Evolutionary conservation across 306 rosid species (phyloP).

Genomic region (Calophaca sinica): DNA sequence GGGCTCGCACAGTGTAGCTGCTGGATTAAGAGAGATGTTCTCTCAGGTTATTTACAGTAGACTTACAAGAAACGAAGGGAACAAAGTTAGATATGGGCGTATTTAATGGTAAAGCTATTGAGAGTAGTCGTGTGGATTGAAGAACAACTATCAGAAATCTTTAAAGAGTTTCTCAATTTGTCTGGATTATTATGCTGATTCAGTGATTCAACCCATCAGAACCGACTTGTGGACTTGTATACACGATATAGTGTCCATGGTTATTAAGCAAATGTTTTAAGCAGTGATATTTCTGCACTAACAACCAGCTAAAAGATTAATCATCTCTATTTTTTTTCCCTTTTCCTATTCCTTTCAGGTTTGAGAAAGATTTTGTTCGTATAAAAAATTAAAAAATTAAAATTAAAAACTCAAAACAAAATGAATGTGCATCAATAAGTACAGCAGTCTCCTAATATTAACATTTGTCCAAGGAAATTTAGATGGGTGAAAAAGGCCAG

Average conservation of each 20-base stretch:
- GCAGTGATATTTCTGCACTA: constrained; percentile 13
- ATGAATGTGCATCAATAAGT: constrained; percentile 6
- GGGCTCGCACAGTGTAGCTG: constrained; percentile 19
- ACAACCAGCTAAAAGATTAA: not conserved
- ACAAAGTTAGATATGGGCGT: not conserved
- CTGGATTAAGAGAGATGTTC: constrained; percentile 23
- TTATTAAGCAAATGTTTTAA: constrained; percentile 16
- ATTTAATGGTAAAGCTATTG: not conserved
- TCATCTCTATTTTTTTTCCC: not conserved
- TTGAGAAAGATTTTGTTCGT: not conserved
- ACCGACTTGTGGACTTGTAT: not conserved
- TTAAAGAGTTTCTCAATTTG: constrained; percentile 4
- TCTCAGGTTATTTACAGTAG: constrained; percentile 8
- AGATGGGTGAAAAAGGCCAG: constrained; percentile 8
- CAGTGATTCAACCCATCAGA: constrained; percentile 6
- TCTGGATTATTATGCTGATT: constrained; percentile 22
- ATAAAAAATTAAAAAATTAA: not conserved
- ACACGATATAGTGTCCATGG: not conserved
- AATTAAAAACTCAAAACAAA: not conserved
- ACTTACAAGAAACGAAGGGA: constrained; percentile 24
- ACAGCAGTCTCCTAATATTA: constrained; percentile 4
- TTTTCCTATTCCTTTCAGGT: not conserved
- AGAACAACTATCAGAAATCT: constrained; percentile 13
- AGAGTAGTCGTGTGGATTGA: not conserved
- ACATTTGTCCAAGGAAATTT: constrained; percentile 29